These are phyloP conservation scores for Suhomyces bribrorum DNA, from an alignment of 1,139 yeast genomes.

Conservation along the genomic window DNA sequence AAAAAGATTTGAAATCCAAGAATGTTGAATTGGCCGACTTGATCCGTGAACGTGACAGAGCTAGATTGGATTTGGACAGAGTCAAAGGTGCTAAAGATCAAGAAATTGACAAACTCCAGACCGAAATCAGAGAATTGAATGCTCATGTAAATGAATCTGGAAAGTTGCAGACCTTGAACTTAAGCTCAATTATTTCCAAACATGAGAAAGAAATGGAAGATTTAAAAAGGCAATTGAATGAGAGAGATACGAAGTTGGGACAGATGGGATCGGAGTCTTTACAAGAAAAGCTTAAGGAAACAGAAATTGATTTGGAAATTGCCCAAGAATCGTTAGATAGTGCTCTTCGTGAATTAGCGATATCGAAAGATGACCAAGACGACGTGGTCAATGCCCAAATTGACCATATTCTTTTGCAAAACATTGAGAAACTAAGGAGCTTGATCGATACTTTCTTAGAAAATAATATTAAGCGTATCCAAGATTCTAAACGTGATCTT, in stretches of 20 bases:
- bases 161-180: slow-evolving; percentile 65
- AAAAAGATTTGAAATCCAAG: slow-evolving; percentile 81
- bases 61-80: slow-evolving; percentile 79
- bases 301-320: slow-evolving; percentile 78
- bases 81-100: slow-evolving; percentile 64
- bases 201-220: slow-evolving; percentile 60
- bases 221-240: slow-evolving; percentile 38
- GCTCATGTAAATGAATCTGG: slow-evolving; percentile 64
- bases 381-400: slow-evolving; percentile 60
- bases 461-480: slow-evolving; percentile 71
- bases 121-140: slow-evolving; percentile 65
- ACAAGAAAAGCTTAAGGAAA: slow-evolving; percentile 56
- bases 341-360: slow-evolving; percentile 62
- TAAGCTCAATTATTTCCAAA: slow-evolving; percentile 59
- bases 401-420: slow-evolving; percentile 53
- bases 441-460: slow-evolving; percentile 73
- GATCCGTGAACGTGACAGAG: slow-evolving; percentile 87
- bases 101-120: slow-evolving; percentile 65
- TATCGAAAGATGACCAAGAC: slow-evolving; percentile 56
- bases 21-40: slow-evolving; percentile 87
- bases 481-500: slow-evolving; percentile 71
- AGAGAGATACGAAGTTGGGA: slow-evolving; percentile 18
- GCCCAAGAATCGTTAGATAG: slow-evolving; percentile 79
- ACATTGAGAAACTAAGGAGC: slow-evolving; percentile 51
- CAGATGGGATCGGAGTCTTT: slow-evolving; percentile 25